phyloP scores from a whole-genome alignment of 768 basidiomycete species.

The Steccherinum ochraceum region DNA sequence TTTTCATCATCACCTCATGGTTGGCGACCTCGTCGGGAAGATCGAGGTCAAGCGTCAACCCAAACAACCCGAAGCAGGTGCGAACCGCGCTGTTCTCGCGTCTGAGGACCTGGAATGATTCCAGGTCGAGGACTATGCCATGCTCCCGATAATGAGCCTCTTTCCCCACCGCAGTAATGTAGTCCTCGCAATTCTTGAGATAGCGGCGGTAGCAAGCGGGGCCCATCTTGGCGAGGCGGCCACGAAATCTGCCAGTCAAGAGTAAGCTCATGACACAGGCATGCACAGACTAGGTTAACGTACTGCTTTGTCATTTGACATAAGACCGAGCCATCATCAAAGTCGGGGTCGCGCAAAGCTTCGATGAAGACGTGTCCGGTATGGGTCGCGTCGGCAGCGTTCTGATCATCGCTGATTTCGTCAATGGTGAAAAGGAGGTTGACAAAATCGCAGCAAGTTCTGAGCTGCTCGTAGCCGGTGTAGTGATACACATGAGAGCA shows the following conservation, averaged over 20 bases:
- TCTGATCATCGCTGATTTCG: constrained; percentile 64
- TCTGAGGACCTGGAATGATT: constrained; percentile 50
- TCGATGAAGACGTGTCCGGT: constrained; percentile 49
- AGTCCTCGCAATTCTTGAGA: constrained; percentile 43
- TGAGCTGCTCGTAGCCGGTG: constrained; percentile 48
- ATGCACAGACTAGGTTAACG: constrained; percentile 13
- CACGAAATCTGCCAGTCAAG: constrained; percentile 39
- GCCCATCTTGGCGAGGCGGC: constrained; percentile 38
- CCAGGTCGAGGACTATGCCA: constrained; percentile 46
- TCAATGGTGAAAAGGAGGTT: constrained; percentile 63
- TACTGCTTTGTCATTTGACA: constrained; percentile 59
- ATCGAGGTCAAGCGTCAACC: constrained; percentile 56
- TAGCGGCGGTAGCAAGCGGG: constrained; percentile 46
- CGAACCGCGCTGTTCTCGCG: constrained; percentile 66
- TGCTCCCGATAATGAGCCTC: constrained; percentile 59
- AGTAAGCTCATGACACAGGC: not conserved
- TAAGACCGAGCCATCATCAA: constrained; percentile 51
- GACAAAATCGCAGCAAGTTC: constrained; percentile 58
- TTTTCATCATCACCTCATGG: constrained; percentile 44
- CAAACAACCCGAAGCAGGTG: constrained; percentile 56
- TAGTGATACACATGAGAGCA: constrained; percentile 58
- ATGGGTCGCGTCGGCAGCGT: constrained; percentile 43
- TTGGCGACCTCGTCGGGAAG: constrained; percentile 57
- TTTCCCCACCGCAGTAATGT: constrained; percentile 50
- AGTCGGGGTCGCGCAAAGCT: constrained; percentile 44